These are phyloP conservation scores for Pseudomicrostroma phylloplanum DNA, from an alignment of 1,284 basidiomycete genomes.

Conservation along the genomic window DNA sequence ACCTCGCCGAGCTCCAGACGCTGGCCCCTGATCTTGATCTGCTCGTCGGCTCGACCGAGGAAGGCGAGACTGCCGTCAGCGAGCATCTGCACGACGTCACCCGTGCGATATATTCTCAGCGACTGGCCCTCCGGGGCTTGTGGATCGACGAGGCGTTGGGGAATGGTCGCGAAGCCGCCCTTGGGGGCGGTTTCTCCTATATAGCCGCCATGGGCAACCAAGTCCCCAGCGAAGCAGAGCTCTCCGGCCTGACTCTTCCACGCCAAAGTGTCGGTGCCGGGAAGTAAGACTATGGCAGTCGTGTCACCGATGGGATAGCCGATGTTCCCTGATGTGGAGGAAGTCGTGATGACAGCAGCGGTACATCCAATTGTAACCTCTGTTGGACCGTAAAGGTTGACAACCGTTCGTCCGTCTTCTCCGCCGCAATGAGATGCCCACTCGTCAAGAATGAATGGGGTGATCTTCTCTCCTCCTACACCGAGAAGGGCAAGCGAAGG, in stretches of 20 bases:
- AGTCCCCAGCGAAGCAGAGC: conserved; percentile 35
- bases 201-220: conserved; percentile 39
- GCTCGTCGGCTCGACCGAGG: conserved; percentile 30
- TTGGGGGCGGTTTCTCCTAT: conserved; percentile 14
- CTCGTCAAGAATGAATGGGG: conserved; percentile 9
- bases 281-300: conserved; percentile 1
- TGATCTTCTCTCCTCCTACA: conserved; percentile 16
- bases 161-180: conserved; percentile 13
- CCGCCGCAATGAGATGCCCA: conserved; percentile 13
- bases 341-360: conserved; percentile 23
- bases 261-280: conserved; percentile 14
- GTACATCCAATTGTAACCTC: conserved; percentile 47
- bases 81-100: conserved; percentile 33
- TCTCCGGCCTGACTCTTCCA: conserved; percentile 40
- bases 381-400: conserved; percentile 47
- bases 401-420: conserved; percentile 16
- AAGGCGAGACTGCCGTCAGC: conserved; percentile 11
- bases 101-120: conserved; percentile 35
- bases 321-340: conserved; percentile 26
- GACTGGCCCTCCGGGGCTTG: conserved; percentile 7
- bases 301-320: conserved; percentile 39
- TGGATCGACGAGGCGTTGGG: conserved; percentile 17
- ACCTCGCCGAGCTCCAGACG: conserved; percentile 46
- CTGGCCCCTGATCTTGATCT: conserved; percentile 46
- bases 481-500: conserved; percentile 6